phyloP scores from a whole-genome alignment of 352 stramenopile species.

The Pythium biforme region DNA sequence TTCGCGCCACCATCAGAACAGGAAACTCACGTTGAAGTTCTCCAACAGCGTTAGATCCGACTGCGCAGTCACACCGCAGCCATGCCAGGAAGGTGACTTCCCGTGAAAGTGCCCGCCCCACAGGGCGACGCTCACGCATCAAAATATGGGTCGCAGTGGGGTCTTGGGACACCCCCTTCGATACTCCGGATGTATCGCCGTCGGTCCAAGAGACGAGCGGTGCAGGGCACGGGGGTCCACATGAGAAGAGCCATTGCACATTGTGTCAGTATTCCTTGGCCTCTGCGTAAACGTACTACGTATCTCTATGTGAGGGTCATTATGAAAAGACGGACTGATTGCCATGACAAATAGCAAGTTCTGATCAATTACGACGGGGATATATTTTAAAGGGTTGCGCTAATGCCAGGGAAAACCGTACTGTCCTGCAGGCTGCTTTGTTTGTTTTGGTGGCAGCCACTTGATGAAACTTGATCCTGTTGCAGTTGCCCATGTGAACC shows the following conservation, averaged over 20 bases:
- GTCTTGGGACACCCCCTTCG: constrained; percentile 13
- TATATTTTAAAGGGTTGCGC: no score
- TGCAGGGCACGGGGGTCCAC: background rate
- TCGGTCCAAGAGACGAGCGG: background rate
- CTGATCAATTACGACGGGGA: no score
- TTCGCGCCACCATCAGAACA: constrained; percentile 9
- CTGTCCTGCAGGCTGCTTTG: no score
- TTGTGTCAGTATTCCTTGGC: no score
- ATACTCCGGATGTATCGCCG: constrained; percentile 19
- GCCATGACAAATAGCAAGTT: no score
- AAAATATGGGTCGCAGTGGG: background rate
- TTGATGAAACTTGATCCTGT: constrained; percentile 11
- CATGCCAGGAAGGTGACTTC: no score
- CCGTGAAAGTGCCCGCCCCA: no score
- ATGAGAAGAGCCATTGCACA: constrained; percentile 21
- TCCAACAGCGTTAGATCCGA: background rate
- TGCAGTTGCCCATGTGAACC: constrained; percentile 18
- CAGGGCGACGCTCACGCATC: constrained; percentile 13
- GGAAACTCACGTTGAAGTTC: constrained; percentile 26
- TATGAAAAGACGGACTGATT: no score
- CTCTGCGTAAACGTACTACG: no score
- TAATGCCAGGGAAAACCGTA: no score
- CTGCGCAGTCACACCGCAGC: constrained; percentile 28
- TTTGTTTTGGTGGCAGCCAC: background rate
- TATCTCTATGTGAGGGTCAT: no score